These are phyloP conservation scores for Megacollybia marginata DNA, from an alignment of 768 basidiomycete genomes.

Conservation along the genomic window DNA sequence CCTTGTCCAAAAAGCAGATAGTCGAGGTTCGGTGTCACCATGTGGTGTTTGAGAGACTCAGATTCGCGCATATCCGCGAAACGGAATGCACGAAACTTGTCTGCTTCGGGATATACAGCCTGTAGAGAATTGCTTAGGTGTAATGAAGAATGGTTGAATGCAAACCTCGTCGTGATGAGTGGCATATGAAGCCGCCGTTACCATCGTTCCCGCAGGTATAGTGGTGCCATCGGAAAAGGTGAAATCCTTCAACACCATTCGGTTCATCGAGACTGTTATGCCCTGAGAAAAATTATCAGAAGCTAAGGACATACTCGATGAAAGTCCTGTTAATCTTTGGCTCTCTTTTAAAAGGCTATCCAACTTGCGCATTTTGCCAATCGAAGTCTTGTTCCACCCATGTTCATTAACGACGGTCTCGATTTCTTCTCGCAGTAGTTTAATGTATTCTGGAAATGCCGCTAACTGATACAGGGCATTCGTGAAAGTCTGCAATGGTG, in stretches of 20 bases:
- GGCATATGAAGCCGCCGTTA: slow-evolving; percentile 15
- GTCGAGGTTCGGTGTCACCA: slow-evolving; percentile 20
- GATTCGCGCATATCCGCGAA: slow-evolving; percentile 31
- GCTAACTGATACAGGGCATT: slow-evolving; percentile 31
- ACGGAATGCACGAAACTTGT: slow-evolving; percentile 38
- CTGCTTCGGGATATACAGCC: slow-evolving; percentile 30
- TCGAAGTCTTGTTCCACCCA: slow-evolving; percentile 27
- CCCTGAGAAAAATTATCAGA: background rate
- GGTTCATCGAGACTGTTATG: slow-evolving; percentile 13
- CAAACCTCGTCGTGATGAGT: slow-evolving; percentile 15
- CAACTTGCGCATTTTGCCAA: slow-evolving; percentile 33
- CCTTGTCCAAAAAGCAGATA: slow-evolving; percentile 34
- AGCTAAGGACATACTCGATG: slow-evolving; percentile 13
- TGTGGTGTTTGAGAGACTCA: slow-evolving; percentile 24
- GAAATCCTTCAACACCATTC: slow-evolving; percentile 17
- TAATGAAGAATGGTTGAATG: too few species aligned
- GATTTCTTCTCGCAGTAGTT: slow-evolving; percentile 35
- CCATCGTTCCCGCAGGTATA: slow-evolving; percentile 18
- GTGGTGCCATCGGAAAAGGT: slow-evolving; percentile 20
- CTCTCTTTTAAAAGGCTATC: slow-evolving; percentile 41
- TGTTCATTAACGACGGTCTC: slow-evolving; percentile 26
- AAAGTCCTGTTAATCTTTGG: slow-evolving; percentile 22
- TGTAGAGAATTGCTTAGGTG: too few species aligned
- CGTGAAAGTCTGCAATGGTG: slow-evolving; percentile 23
- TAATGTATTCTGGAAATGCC: slow-evolving; percentile 23